Percentiles rank a stretch among this genome's conserved stretches.
Evolutionary conservation across 805 yeast genomes (phyloP).

Genomic region (Myxozyma geophila): DNA sequence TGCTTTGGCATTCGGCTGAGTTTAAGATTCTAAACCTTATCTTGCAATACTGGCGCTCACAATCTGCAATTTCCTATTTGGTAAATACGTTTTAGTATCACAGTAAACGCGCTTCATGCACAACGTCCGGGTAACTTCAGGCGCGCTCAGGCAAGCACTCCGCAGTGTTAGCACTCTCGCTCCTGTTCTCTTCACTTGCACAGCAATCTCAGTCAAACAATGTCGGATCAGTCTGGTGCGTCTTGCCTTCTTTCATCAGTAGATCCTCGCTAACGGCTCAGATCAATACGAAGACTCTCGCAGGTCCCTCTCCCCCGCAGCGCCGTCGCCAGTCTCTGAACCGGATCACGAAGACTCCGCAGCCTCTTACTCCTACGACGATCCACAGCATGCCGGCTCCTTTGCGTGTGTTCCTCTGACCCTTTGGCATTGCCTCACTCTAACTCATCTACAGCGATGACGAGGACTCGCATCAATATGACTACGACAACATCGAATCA

Average conservation of each 20-base stretch:
- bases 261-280: background rate
- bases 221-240: slow-evolving; percentile 5
- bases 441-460: background rate
- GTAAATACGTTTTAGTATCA: no score
- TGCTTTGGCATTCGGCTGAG: no score
- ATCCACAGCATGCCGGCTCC: background rate
- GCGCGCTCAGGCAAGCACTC: no score
- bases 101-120: no score
- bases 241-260: background rate
- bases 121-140: no score
- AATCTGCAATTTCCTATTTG: no score
- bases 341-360: background rate
- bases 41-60: no score
- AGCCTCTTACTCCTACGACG: background rate
- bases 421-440: background rate
- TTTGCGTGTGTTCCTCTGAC: background rate
- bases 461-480: background rate
- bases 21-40: no score
- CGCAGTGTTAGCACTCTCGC: no score
- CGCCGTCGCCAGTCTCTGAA: background rate
- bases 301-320: slow-evolving; percentile 7
- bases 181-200: background rate
- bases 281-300: slow-evolving; percentile 3
- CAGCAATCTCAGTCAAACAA: background rate
- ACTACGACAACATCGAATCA: background rate